Conservation (phyloP, 148 eudicot genomes). For the Persicaria tinctoria region DNA sequence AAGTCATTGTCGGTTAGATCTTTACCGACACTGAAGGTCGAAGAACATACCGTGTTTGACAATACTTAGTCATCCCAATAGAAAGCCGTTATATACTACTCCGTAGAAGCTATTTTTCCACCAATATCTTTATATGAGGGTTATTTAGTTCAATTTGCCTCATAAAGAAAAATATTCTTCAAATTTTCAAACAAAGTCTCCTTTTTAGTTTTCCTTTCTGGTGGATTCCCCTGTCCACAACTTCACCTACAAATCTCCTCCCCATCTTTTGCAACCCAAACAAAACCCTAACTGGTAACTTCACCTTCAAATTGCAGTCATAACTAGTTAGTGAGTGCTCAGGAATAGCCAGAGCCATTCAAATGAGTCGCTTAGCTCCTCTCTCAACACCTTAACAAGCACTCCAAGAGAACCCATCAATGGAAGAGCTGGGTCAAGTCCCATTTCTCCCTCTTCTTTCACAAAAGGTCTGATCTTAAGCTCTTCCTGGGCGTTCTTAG, state of each 20-base stretch:
- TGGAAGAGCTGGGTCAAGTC: conserved; percentile 70
- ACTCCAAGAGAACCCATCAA: conserved; percentile 38
- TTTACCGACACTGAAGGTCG: no score
- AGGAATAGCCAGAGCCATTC: not conserved
- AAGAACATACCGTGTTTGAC: no score
- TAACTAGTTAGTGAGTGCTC: not conserved
- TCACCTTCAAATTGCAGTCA: no score
- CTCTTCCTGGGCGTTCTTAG: conserved; percentile 78
- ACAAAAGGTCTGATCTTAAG: conserved; percentile 72
- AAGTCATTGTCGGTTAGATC: no score
- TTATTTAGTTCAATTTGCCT: no score
- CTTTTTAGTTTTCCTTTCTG: not conserved
- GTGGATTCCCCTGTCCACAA: conserved; percentile 4
- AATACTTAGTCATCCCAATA: no score
- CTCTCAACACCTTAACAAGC: conserved; percentile 24
- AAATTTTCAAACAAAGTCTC: not conserved
- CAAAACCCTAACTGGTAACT: not conserved
- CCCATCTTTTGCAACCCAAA: not conserved
- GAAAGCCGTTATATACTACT: no score
- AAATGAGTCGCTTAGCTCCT: conserved; percentile 20
- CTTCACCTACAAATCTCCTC: conserved; percentile 6
- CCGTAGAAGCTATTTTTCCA: no score
- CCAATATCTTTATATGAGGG: no score
- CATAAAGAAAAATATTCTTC: not conserved
- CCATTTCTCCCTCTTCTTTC: conserved; percentile 31